Evolutionary conservation across 257 asterid species (phyloP).

Genomic region (Solanum etuberosum): DNA sequence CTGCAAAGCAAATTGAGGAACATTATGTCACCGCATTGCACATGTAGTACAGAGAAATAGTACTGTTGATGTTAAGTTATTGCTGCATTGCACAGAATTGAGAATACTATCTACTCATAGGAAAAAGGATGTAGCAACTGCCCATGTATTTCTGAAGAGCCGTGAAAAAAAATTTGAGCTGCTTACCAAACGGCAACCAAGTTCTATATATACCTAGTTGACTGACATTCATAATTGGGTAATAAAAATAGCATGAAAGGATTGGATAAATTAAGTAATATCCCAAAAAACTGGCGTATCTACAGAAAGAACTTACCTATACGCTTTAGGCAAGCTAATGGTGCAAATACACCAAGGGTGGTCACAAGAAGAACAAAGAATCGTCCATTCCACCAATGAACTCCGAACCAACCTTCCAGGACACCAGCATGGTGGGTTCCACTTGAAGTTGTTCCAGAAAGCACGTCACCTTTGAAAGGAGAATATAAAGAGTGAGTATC

Average conservation of each 20-base stretch:
- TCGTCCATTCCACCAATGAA: conserved; percentile 68
- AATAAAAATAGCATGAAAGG: background rate
- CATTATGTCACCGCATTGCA: background rate
- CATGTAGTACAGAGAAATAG: conserved; percentile 2
- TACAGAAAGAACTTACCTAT: conserved; percentile 39
- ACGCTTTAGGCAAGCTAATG: conserved; percentile 75
- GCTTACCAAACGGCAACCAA: background rate
- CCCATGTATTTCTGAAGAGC: background rate
- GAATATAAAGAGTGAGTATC: background rate
- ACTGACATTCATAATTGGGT: background rate
- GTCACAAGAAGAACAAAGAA: conserved; percentile 54
- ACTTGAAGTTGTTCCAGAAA: conserved; percentile 61
- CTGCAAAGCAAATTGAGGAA: conserved; percentile 29
- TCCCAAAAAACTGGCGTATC: background rate
- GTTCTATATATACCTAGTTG: background rate
- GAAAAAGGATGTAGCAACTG: background rate
- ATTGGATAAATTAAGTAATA: background rate
- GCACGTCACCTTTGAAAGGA: conserved; percentile 58
- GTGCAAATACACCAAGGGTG: conserved; percentile 59
- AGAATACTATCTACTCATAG: background rate
- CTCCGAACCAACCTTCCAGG: conserved; percentile 74
- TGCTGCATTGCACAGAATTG: background rate
- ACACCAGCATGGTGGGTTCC: conserved; percentile 78
- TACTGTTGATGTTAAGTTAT: background rate
- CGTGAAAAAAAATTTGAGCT: background rate